Conservation (phyloP, 331 rosid genomes). For the Telfairia occidentalis region DNA sequence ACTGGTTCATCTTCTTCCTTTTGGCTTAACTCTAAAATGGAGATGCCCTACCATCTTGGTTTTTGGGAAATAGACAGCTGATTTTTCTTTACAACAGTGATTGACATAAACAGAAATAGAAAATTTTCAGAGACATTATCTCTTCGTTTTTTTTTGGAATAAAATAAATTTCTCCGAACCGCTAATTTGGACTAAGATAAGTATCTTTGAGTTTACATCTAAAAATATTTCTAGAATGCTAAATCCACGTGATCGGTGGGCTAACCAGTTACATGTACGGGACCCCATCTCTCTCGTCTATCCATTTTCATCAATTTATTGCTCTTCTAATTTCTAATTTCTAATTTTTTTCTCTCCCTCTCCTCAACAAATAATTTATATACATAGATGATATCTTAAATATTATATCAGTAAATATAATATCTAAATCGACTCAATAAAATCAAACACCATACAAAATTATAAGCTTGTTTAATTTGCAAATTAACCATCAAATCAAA, state of each 20-base stretch:
- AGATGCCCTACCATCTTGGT: not conserved
- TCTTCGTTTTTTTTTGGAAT: not conserved
- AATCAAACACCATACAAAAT: too few species aligned
- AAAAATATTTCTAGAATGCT: not conserved
- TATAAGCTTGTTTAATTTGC: too few species aligned
- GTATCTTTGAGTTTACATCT: not conserved
- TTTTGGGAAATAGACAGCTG: not conserved
- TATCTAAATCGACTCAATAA: too few species aligned
- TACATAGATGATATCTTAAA: too few species aligned
- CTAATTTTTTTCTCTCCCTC: not conserved
- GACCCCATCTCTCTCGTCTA: not conserved
- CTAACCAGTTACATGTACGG: not conserved
- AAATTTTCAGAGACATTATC: not conserved
- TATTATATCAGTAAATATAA: too few species aligned
- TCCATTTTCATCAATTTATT: not conserved
- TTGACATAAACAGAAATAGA: not conserved
- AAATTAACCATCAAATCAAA: too few species aligned
- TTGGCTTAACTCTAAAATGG: not conserved
- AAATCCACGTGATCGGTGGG: conserved; percentile 13
- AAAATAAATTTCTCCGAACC: not conserved
- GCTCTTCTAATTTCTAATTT: not conserved
- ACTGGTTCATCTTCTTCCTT: not conserved
- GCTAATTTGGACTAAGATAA: conserved; percentile 4
- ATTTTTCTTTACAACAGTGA: not conserved
- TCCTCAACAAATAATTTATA: not conserved